A percentile compares a stretch with the other conserved stretches of the same genome.
phyloP scores from a whole-genome alignment of 352 stramenopile species.

The Pythium dissotocum region DNA sequence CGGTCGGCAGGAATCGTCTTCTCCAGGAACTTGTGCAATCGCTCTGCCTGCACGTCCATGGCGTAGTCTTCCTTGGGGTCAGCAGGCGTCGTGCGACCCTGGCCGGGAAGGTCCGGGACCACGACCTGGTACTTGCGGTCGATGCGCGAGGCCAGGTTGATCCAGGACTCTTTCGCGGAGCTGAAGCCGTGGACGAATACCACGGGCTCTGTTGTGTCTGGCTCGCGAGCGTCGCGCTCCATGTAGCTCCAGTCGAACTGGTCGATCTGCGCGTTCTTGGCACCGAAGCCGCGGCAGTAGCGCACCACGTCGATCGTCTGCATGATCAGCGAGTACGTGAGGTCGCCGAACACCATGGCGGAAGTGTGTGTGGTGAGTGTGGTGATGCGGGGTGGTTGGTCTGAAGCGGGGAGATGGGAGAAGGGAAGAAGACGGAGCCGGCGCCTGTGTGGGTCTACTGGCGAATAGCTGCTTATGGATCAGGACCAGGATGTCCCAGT shows the following conservation, averaged over 20 bases:
- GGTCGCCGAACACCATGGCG: conserved; percentile 29
- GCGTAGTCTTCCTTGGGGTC: conserved; percentile 49
- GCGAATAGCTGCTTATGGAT: not conserved
- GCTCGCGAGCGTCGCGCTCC: conserved; percentile 44
- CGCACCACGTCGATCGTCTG: conserved; percentile 49
- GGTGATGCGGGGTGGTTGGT: not conserved
- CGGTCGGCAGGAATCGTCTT: conserved; percentile 43
- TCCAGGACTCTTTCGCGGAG: conserved; percentile 69
- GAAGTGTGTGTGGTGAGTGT: not conserved
- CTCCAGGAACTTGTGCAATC: conserved; percentile 62
- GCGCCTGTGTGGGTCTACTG: not conserved
- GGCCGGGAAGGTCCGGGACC: conserved; percentile 69
- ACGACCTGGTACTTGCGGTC: conserved; percentile 59
- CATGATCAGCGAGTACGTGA: conserved; percentile 34
- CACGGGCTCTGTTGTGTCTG: conserved; percentile 47
- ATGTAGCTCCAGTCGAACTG: conserved; percentile 79
- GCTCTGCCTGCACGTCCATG: conserved; percentile 48
- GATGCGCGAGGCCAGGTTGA: conserved; percentile 47
- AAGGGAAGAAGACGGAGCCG: not conserved
- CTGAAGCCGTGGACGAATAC: conserved; percentile 78
- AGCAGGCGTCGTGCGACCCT: conserved; percentile 58
- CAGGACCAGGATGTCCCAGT: not conserved
- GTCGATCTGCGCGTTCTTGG: conserved; percentile 45
- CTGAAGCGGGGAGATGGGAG: not conserved
- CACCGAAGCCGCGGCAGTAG: conserved; percentile 53